These are phyloP conservation scores for Knufia petricola DNA, from an alignment of 2,329 filamentous ascomycete genomes.

Conservation along the genomic window DNA sequence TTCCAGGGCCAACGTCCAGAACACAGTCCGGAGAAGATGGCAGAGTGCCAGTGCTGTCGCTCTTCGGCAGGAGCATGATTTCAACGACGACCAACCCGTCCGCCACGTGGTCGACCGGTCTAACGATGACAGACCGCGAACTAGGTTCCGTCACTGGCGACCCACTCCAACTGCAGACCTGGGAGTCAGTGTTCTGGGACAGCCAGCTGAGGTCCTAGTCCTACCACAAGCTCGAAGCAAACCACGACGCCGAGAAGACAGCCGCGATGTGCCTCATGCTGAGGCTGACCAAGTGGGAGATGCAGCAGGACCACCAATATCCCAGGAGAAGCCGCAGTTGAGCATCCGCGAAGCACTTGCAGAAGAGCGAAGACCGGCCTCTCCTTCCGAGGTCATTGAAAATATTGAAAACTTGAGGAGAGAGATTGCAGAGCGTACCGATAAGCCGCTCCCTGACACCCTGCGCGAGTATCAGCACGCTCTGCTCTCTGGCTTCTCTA, in stretches of 20 bases:
- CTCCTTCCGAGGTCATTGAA: slow-evolving; percentile 10
- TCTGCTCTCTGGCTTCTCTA: slow-evolving; percentile 1
- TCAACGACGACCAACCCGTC: neutral
- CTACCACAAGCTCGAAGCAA: slow-evolving; percentile 20
- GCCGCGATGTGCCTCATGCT: no score
- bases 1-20: neutral
- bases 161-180: slow-evolving; percentile 22
- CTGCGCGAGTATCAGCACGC: neutral
- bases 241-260: neutral
- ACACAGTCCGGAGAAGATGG: slow-evolving; percentile 10
- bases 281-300: neutral
- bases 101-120: neutral
- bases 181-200: slow-evolving; percentile 28
- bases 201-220: slow-evolving; percentile 31
- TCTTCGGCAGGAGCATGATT: slow-evolving; percentile 9
- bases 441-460: slow-evolving; percentile 9
- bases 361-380: slow-evolving; percentile 15
- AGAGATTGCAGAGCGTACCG: slow-evolving; percentile 12
- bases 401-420: slow-evolving; percentile 17
- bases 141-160: slow-evolving; percentile 14
- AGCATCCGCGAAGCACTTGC: slow-evolving; percentile 15
- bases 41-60: slow-evolving; percentile 10
- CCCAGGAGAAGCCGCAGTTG: neutral
- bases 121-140: neutral
- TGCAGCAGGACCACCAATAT: neutral